Evolutionary conservation across 2,329 filamentous ascomycete species (phyloP), one percentile per base, ranked within the genome.

Genomic region (Cordyceps tenuipes): DNA sequence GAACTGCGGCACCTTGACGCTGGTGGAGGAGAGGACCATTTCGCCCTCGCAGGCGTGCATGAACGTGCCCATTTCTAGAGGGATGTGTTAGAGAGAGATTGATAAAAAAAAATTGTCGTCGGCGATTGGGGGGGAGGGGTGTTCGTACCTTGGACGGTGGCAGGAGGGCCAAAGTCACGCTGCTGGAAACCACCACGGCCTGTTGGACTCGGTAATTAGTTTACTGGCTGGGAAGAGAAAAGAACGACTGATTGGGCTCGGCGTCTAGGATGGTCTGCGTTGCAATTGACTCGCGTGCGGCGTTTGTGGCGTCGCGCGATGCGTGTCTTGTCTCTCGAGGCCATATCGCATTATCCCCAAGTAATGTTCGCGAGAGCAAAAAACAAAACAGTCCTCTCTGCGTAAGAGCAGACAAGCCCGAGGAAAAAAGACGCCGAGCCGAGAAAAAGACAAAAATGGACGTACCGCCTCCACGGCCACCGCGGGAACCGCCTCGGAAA

Each of bases 1-100:
- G 87, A 99, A 99, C 80, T 96, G 96, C 63, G 94, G 94, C 65
- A 99, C 88, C 79, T 97, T 97, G 69, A 88, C 80, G 81, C 97
- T 97, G 76, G 89, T 88, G 67, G 90, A 95, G 76, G 91, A 87
- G 88, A 93, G 97, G 68, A 99, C 88, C 83, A 99, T 94, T 77
- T 99, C 94, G 74, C 93, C 93, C 77, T 99, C 94, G 78, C 90
- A 93, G 62, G 91, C 87, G 79, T 99, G 94, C 73, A 97, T 77
- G 77, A 97, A 96, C 66, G 84, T 85, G 75, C 94, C 94, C 88
- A 99, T 91, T 79, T 97, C 94, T 61, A 31, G 12, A 5, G 12
- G 3, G 29, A n/a, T 13, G 15, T 21, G 43, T 51, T 52, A 53
- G 23, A 23, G 3, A 23, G 23, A 23, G 23, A 23, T 23, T 23